Evolutionary conservation across 345 rosid genomes (phyloP), one percentile per base, ranked within the genome.

Genomic region (Lumnitzera littorea): DNA sequence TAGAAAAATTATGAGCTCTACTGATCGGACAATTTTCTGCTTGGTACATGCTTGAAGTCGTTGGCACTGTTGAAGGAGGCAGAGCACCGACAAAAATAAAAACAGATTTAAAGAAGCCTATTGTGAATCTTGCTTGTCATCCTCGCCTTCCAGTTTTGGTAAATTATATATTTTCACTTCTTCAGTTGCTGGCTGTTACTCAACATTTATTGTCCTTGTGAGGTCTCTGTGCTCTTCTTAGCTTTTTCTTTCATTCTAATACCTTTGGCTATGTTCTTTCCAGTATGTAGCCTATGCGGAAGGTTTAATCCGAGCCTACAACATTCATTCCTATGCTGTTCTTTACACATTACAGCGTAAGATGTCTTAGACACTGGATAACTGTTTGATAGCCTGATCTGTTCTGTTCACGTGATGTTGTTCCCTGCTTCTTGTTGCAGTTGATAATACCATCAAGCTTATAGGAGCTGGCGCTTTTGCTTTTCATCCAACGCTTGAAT

Each of bases 281-380:
- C 89, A 90, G 99, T 90, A 88, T 76, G 95, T 94, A 52, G 99
- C 99, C 29, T 94, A 94, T 82, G 91, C 99, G 47, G 99, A 94
- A 59, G 99, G 99, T 66, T 72, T 88, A 75, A 94, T 90, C 69
- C 85, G 96, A 75, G 99, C 99, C 12, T 94, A 94, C 76, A 94
- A 86, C 82, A 90, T 94, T 69, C 91, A 86, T 56, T 77, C 95
- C 46, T 94, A 90, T 79, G 97, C 91, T 61, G 96, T 94, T 72
- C 84, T 69, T 60, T 94, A 94, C 69, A 88, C 99, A 27, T 75
- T 94, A 63, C 97, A 90, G 62, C 81, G 97, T 94, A 69, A 86
- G 97, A 75, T 56, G 51, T 51, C 51, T 51, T 66, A 46, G 50
- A 24, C 59, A 41, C 48, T 63, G 46, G 17, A 50, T 66, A 5